Evolutionary conservation across 2,329 filamentous ascomycete genomes (phyloP), one percentile per base, ranked within the genome.

Genomic region (Akanthomyces uredinophilus): DNA sequence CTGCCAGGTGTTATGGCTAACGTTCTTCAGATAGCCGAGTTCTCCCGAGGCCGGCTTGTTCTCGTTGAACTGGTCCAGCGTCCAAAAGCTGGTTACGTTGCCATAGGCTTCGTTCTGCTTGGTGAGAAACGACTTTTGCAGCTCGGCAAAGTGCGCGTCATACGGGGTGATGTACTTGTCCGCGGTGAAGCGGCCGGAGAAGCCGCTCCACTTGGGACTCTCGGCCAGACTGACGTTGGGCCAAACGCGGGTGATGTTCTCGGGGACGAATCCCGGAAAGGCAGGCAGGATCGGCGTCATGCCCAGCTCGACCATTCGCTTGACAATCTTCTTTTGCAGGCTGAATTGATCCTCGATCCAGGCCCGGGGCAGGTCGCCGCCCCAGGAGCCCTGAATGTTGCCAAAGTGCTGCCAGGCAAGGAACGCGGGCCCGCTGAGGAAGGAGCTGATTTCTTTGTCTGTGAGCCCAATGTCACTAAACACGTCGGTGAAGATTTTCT

Each of bases 391-490:
- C 65, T 81, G 79, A 20, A 81, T 81, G 65, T 83, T 83, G 11
- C 80, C 81, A 61, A 83, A 79, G n/a, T 79, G 76, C 64, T 83
- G 82, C 80, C 80, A 83, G 13, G 80, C 72, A 62, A 80, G 78
- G 61, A 82, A 83, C 0, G 80, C 79, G 1, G 81, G 80, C 0
- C 80, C 80, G 54, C 76, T 80, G 58, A 83, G 71, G 67, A 80
- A 83, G 1, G 73, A 68, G 1, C 71, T 56, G 52, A 82, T 80
- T 29, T 83, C 78, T 5, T 69, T 66, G 43, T 79, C 70, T 0
- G 72, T 74, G 43, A 83, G 72, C 8, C 78, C 77, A 20, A 79
- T 69, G 3, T 79, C 78, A 13, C 69, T 73, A 65, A 82, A 81
- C 7, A 79, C 74, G 8, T 82, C 77, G 4, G 80, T 66, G 11